A percentile compares a stretch with the other conserved stretches of the same genome.
Conservation (phyloP, 2,329 filamentous ascomycete species). For the Knufia fluminis region DNA sequence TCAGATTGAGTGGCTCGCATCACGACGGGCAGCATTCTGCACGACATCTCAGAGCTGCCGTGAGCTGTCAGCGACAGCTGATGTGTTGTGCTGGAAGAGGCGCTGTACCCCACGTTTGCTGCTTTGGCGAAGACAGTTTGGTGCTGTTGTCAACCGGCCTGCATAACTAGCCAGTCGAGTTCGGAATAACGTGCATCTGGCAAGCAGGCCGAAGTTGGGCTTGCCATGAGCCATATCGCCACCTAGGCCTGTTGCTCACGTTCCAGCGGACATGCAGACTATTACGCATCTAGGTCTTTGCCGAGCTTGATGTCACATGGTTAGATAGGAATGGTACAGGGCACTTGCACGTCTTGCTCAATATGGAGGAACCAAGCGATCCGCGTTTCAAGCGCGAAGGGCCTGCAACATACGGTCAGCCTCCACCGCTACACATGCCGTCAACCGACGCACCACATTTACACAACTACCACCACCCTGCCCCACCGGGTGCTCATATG, state of each 20-base stretch:
- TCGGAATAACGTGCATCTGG: background rate
- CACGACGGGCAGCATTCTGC: background rate
- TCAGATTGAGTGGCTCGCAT: background rate
- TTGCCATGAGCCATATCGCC: background rate
- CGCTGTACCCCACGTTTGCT: constrained; percentile 1
- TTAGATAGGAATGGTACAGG: constrained; percentile 4
- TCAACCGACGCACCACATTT: constrained; percentile 22
- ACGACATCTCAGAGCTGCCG: background rate
- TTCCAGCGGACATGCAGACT: background rate
- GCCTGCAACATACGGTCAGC: constrained; percentile 17
- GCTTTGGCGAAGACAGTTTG: background rate
- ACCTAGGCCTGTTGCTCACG: background rate
- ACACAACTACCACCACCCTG: constrained; percentile 19
- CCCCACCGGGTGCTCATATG: constrained; percentile 17
- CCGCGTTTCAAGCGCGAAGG: constrained; percentile 20
- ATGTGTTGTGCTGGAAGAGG: background rate
- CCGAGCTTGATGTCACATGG: background rate
- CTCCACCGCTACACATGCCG: constrained; percentile 20
- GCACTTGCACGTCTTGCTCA: constrained; percentile 3
- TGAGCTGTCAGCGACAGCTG: background rate
- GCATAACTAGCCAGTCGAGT: background rate
- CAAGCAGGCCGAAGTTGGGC: background rate
- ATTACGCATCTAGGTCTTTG: background rate
- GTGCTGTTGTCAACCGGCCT: background rate
- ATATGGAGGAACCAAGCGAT: constrained; percentile 20